Evolutionary conservation across 2,329 filamentous ascomycete genomes (phyloP).

Genomic region (Arthroderma sp.): DNA sequence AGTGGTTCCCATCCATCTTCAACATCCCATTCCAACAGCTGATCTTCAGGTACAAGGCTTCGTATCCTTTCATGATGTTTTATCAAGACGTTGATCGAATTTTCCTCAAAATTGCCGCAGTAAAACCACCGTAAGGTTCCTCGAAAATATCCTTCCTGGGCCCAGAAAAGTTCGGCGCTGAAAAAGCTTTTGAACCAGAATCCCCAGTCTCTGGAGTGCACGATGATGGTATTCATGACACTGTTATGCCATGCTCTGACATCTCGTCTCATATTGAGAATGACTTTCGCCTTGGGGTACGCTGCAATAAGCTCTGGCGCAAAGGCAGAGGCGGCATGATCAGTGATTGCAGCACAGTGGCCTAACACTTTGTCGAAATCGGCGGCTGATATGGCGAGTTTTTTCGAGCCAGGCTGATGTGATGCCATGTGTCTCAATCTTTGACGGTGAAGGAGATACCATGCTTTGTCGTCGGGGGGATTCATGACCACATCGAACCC

Average conservation of each 20-base stretch:
- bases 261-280: slow-evolving; percentile 51
- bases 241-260: slow-evolving; percentile 47
- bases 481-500: slow-evolving; percentile 60
- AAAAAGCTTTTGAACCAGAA: slow-evolving; percentile 3
- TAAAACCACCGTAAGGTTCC: neutral
- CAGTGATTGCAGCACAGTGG: slow-evolving; percentile 44
- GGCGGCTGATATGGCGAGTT: neutral
- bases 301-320: slow-evolving; percentile 58
- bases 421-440: slow-evolving; percentile 33
- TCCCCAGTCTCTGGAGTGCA: neutral
- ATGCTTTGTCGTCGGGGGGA: slow-evolving; percentile 54
- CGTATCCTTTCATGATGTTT: slow-evolving; percentile 44
- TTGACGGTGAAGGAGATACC: slow-evolving; percentile 56
- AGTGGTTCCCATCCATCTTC: slow-evolving; percentile 39
- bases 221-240: slow-evolving; percentile 22
- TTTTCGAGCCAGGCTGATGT: neutral
- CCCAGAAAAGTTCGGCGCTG: neutral
- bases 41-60: slow-evolving; percentile 37
- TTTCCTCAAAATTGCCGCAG: neutral
- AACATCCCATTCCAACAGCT: slow-evolving; percentile 44
- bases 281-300: slow-evolving; percentile 60
- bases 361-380: neutral
- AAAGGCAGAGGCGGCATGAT: slow-evolving; percentile 57
- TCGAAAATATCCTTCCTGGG: neutral
- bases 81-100: neutral